Percentiles rank a stretch among this genome's conserved stretches.
phyloP scores from a whole-genome alignment of 2,329 filamentous ascomycete species.

The Penicillium sclerotiorum region DNA sequence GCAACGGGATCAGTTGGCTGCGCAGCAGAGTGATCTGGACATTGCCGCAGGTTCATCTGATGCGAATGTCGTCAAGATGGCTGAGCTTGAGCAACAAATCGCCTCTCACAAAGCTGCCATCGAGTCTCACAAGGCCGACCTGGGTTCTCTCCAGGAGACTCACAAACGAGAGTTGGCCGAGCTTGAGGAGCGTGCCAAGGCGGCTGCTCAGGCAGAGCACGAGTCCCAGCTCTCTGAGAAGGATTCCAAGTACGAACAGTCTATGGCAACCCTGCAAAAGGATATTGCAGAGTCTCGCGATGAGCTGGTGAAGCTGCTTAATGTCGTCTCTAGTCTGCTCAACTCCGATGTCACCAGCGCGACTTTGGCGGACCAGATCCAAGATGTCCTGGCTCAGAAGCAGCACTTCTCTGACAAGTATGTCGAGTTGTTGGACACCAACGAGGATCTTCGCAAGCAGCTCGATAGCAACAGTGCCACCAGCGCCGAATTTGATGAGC shows the following conservation, averaged over 20 bases:
- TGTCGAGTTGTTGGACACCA: constrained; percentile 43
- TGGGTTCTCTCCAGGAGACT: constrained; percentile 56
- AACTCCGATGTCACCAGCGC: constrained; percentile 57
- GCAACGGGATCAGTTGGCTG: constrained; percentile 70
- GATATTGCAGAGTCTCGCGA: constrained; percentile 69
- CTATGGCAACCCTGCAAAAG: constrained; percentile 61
- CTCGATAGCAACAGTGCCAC: constrained; percentile 41
- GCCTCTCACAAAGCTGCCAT: constrained; percentile 59
- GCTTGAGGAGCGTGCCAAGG: constrained; percentile 41
- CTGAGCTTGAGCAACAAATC: constrained; percentile 60
- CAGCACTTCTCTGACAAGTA: constrained; percentile 47
- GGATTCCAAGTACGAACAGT: constrained; percentile 61
- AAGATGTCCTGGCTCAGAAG: constrained; percentile 51
- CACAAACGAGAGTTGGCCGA: constrained; percentile 51
- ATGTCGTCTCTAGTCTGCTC: constrained; percentile 55
- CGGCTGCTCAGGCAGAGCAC: constrained; percentile 40
- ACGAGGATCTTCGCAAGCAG: constrained; percentile 43
- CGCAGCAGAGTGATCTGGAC: constrained; percentile 64
- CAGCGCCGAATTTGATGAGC: constrained; percentile 39
- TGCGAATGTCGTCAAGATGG: constrained; percentile 46
- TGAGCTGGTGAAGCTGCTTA: constrained; percentile 65
- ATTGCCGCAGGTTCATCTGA: constrained; percentile 56
- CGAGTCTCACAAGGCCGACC: constrained; percentile 56
- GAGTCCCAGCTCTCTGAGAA: constrained; percentile 49
- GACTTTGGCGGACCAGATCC: constrained; percentile 64